Evolutionary conservation across 345 rosid species (phyloP), one percentile per base, ranked within the genome.

Genomic region (Triadica sebifera): DNA sequence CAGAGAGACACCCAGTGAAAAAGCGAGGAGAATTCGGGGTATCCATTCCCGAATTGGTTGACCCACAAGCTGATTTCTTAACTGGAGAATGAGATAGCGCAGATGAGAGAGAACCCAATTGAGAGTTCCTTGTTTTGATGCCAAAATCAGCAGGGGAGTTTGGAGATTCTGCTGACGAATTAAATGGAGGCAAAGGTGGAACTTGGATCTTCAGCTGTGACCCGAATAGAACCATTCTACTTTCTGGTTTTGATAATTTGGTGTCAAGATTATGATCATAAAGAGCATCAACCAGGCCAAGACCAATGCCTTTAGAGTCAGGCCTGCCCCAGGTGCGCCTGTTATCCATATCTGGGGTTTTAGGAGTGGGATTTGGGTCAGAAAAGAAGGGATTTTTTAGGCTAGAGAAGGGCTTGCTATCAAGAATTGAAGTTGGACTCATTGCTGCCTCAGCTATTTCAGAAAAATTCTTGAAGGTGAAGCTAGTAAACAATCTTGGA

Each of bases 391-490:
- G 92, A 77, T 84, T 91, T 75, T 80, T 93, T 62, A 89, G 73
- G 71, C 81, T 82, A 25, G 90, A 88, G 67, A 90, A 89, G 37
- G 94, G 87, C 77, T 90, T 91, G 67, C 84, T 74, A 79, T 93
- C 98, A 58, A 93, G 98, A 58, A 87, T 91, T 7, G 98, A 93
- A 71, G 94, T 93, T 38, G 98, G 98, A 67, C 98, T 93, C 61
- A 90, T 86, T 39, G 84, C 77, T 6, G 83, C 74, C 66, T 89
- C 91, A 43, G 83, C 65, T 24, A 77, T 62, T 24, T 88, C 92
- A 34, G 97, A 75, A 77, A 86, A 79, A 64, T 77, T 78, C 78
- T 89, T 89, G 20, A 89, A 79, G 70, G 73, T 70, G 60, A 91
- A 86, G 71, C 87, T 86, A 69, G 90, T 79, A 68, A 91, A 87